phyloP scores from a whole-genome alignment of 176 grass and related monocot genomes.

The Pharus latifolius region DNA sequence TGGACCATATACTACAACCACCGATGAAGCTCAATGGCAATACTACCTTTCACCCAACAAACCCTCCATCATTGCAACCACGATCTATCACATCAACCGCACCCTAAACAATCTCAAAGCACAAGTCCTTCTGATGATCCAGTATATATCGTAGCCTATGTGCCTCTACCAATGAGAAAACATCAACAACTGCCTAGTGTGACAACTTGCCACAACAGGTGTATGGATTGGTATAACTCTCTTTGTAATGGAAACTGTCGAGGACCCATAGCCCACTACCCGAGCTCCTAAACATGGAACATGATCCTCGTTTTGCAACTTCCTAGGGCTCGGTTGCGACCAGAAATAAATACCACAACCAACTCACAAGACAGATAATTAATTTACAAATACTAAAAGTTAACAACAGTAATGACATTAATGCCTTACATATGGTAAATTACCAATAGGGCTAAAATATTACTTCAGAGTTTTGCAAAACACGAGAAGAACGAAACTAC shows the following conservation, averaged over 20 bases:
- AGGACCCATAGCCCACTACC: no score
- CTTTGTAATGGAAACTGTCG: not conserved
- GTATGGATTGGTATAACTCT: not conserved
- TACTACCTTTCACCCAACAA: not conserved
- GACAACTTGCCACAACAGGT: not conserved
- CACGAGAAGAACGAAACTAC: no score
- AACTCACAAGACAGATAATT: no score
- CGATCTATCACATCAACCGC: not conserved
- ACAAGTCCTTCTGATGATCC: not conserved
- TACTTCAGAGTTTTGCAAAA: no score
- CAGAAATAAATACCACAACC: no score
- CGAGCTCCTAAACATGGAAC: no score
- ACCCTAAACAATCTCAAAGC: not conserved
- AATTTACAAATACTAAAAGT: no score
- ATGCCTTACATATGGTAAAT: no score
- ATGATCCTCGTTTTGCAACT: no score
- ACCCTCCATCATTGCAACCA: not conserved
- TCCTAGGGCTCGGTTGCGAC: no score
- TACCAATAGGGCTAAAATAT: no score
- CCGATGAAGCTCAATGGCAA: not conserved
- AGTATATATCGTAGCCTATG: not conserved
- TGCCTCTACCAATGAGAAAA: not conserved
- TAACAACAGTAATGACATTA: no score
- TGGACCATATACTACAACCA: not conserved
- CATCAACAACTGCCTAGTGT: not conserved